Percentiles rank a stretch among this genome's conserved stretches.
Conservation (phyloP, 331 rosid genomes). For the Quercus tomentella region DNA sequence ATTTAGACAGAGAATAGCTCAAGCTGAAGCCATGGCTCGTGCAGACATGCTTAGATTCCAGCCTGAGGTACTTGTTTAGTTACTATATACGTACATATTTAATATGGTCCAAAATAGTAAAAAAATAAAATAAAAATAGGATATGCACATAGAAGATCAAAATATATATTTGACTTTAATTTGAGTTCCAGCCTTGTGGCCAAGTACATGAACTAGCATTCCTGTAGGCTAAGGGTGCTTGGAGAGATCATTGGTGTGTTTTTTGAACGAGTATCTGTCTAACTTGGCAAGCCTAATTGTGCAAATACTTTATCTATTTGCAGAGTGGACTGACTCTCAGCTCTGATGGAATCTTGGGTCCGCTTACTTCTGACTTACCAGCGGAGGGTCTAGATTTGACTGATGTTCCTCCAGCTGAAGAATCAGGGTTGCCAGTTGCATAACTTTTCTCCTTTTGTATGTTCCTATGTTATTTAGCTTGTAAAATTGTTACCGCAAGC, state of each 20-base stretch:
- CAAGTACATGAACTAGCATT: not conserved
- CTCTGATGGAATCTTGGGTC: slow-evolving; percentile 78
- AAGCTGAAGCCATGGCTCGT: slow-evolving; percentile 98
- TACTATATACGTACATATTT: slow-evolving; percentile 10
- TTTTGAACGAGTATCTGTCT: not conserved
- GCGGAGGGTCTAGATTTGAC: slow-evolving; percentile 76
- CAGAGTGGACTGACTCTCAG: slow-evolving; percentile 84
- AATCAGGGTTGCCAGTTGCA: slow-evolving; percentile 24
- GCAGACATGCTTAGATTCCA: slow-evolving; percentile 93
- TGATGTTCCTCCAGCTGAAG: slow-evolving; percentile 56
- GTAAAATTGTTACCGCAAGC: slow-evolving; percentile 17
- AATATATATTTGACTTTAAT: not conserved
- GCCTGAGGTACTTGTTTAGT: slow-evolving; percentile 65
- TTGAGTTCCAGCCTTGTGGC: not conserved
- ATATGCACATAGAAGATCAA: not conserved
- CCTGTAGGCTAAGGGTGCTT: not conserved
- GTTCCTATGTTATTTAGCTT: slow-evolving; percentile 1
- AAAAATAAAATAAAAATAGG: not conserved
- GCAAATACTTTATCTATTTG: not conserved
- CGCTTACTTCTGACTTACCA: slow-evolving; percentile 70
- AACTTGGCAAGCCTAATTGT: not conserved
- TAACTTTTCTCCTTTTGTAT: not conserved
- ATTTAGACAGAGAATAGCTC: slow-evolving; percentile 95
- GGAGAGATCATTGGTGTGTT: not conserved
- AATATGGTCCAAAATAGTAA: not conserved